Conservation (phyloP, 192 early-diverging fungal genomes). For the Jimgerdemannia flammicorona region DNA sequence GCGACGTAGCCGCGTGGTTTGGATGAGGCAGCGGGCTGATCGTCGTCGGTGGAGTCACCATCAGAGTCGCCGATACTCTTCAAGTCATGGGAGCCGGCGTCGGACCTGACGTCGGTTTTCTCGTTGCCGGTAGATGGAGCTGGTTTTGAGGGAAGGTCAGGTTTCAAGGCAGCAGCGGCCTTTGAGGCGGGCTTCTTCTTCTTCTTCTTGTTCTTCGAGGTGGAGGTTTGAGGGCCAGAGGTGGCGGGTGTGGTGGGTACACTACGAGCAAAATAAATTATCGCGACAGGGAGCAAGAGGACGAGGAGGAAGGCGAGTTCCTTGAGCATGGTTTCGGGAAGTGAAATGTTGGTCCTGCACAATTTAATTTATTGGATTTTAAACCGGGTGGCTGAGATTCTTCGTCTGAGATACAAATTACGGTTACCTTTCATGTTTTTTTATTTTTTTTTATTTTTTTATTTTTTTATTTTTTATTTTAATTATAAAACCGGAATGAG, state of each 20-base stretch:
- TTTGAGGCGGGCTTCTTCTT: conserved; percentile 11
- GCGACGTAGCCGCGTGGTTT: background rate
- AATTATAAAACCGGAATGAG: too few species aligned
- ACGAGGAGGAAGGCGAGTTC: conserved; percentile 7
- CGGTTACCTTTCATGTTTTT: too few species aligned
- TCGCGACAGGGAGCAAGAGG: background rate
- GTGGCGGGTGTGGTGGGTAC: conserved; percentile 1
- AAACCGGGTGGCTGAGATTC: too few species aligned
- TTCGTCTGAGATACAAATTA: too few species aligned
- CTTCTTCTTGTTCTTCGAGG: conserved; percentile 4
- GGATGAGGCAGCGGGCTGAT: background rate
- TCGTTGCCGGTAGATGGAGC: background rate
- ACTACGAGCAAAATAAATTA: background rate
- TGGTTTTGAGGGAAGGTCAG: background rate
- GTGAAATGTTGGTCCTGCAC: background rate
- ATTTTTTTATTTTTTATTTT: too few species aligned
- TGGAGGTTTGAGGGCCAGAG: background rate
- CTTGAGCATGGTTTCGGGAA: conserved; percentile 1
- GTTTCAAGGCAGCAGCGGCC: conserved; percentile 2
- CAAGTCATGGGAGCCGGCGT: conserved; percentile 1
- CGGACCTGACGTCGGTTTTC: background rate
- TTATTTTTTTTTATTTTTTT: too few species aligned
- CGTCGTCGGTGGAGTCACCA: background rate
- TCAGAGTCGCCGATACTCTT: conserved; percentile 2
- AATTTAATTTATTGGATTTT: too few species aligned